These are phyloP conservation scores for Carex scoparia DNA, from an alignment of 176 grass and related monocot genomes.

Conservation along the genomic window DNA sequence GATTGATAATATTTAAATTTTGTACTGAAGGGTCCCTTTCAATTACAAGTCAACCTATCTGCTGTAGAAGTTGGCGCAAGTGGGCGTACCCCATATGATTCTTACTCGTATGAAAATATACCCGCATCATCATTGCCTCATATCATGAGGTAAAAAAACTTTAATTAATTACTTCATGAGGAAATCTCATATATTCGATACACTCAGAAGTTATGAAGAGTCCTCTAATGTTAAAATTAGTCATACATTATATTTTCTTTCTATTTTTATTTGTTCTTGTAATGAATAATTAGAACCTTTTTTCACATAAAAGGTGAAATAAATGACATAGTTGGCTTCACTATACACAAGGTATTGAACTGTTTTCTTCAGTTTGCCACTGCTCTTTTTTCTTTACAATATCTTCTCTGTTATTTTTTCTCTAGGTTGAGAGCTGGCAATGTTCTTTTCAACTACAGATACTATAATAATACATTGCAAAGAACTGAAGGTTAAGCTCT, in stretches of 20 bases:
- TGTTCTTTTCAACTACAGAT: conserved; percentile 96
- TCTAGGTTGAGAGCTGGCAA: conserved; percentile 89
- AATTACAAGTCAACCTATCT: conserved; percentile 53
- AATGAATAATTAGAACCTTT: background rate
- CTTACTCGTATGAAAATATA: conserved; percentile 62
- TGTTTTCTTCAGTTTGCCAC: background rate
- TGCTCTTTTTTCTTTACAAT: background rate
- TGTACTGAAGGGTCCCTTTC: conserved; percentile 51
- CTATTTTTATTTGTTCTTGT: background rate
- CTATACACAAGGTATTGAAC: background rate
- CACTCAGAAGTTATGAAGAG: background rate
- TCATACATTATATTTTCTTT: background rate
- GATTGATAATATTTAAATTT: conserved; percentile 24
- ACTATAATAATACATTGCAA: conserved; percentile 89
- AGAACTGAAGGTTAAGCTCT: conserved; percentile 70
- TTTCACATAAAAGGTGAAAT: background rate
- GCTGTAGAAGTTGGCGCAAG: conserved; percentile 62
- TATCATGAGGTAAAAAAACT: conserved; percentile 48
- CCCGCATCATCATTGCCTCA: conserved; percentile 52
- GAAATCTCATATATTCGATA: background rate
- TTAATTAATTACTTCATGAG: background rate
- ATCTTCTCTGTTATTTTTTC: conserved; percentile 12
- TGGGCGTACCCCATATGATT: conserved; percentile 52
- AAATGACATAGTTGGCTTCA: background rate
- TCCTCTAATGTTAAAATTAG: background rate